phyloP scores from a whole-genome alignment of 2,329 filamentous ascomycete genomes.

The Nannizziopsis arthrosporioides region DNA sequence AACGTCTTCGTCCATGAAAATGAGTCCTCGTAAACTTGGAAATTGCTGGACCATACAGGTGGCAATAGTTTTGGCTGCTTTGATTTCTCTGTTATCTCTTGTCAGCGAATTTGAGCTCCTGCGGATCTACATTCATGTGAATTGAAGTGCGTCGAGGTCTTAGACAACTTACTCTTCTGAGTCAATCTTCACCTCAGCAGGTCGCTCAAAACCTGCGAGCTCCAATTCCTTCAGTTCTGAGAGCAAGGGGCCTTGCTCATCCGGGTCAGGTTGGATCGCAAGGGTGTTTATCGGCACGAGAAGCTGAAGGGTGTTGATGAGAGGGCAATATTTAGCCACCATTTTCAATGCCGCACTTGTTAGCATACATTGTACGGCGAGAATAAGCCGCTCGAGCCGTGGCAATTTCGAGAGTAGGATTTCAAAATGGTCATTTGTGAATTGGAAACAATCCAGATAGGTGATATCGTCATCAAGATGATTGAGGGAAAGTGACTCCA shows the following conservation, averaged over 20 bases:
- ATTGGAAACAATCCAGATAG: not conserved
- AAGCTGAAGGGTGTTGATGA: not conserved
- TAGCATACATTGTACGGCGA: constrained; percentile 1
- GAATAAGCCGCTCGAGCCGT: not conserved
- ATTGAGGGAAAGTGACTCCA: not conserved
- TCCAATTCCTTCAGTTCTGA: not conserved
- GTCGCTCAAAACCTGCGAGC: constrained; percentile 1
- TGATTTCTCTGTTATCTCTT: not conserved
- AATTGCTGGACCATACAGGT: not conserved
- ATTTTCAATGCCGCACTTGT: not conserved
- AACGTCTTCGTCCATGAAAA: not conserved
- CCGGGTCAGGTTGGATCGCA: not conserved
- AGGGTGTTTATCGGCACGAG: not conserved
- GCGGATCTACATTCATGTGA: not conserved
- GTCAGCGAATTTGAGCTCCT: not conserved
- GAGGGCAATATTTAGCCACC: not conserved
- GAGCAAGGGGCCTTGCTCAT: not conserved
- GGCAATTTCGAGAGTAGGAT: not conserved
- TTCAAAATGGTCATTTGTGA: constrained; percentile 1
- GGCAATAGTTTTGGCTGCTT: not conserved
- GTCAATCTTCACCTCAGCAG: not conserved
- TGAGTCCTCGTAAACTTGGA: not conserved
- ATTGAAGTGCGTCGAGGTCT: not conserved
- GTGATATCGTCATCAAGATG: not conserved
- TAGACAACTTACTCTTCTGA: not conserved